Conservation (phyloP, 2,329 filamentous ascomycete species). For the Microcyclospora tardicrescens region DNA sequence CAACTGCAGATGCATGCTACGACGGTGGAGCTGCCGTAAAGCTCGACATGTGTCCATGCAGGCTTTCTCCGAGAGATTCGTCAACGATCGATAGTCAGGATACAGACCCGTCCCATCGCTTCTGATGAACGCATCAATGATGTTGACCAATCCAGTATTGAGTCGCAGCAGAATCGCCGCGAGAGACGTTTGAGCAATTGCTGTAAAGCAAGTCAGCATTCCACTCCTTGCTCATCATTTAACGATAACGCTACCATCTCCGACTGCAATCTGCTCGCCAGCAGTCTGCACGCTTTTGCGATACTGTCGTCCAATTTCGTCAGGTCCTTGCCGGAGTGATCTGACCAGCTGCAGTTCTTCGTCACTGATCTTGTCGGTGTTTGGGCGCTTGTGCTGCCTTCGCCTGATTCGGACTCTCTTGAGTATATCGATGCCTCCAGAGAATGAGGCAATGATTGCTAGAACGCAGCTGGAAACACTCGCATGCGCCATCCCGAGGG, state of each 20-base stretch:
- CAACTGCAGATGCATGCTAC: slow-evolving; percentile 6
- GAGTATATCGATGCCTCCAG: slow-evolving; percentile 33
- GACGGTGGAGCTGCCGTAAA: slow-evolving; percentile 26
- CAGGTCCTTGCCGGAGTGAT: slow-evolving; percentile 28
- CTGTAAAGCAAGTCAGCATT: slow-evolving; percentile 15
- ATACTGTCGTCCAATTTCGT: slow-evolving; percentile 32
- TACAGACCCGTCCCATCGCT: slow-evolving; percentile 18
- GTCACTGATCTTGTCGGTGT: slow-evolving; percentile 8
- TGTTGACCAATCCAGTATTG: slow-evolving; percentile 34
- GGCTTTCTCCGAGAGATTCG: slow-evolving; percentile 32
- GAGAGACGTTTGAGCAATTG: slow-evolving; percentile 33
- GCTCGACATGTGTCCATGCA: slow-evolving; percentile 32
- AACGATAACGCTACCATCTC: slow-evolving; percentile 28
- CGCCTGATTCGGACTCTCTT: slow-evolving; percentile 26
- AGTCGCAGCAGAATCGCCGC: slow-evolving; percentile 33
- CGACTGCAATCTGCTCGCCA: slow-evolving; percentile 29
- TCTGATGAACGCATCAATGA: slow-evolving; percentile 32
- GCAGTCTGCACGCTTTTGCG: slow-evolving; percentile 24
- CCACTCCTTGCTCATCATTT: slow-evolving; percentile 2
- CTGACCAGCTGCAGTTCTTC: slow-evolving; percentile 28
- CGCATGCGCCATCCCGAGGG: slow-evolving; percentile 8
- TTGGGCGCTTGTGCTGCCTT: slow-evolving; percentile 8
- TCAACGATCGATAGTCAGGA: slow-evolving; percentile 31
- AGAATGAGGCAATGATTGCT: slow-evolving; percentile 32
- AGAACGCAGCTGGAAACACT: slow-evolving; percentile 20